Conservation (phyloP, 345 rosid genomes). For the Geranium rotundifolium region DNA sequence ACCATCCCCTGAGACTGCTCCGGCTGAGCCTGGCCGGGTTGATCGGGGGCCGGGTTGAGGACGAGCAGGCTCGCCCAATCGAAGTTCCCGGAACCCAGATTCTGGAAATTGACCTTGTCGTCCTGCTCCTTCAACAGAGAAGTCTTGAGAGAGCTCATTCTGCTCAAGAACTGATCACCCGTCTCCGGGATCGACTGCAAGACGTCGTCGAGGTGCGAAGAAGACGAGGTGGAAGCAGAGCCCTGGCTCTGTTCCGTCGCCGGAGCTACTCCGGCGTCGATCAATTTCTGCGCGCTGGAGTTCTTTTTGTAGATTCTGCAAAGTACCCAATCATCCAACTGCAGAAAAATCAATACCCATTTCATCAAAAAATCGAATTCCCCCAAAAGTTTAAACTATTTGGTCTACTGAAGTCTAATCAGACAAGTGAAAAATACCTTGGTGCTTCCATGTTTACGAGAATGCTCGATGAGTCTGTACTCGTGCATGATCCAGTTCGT, state of each 20-base stretch:
- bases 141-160: slow-evolving; percentile 36
- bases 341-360: slow-evolving; percentile 3
- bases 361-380: not conserved
- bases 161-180: slow-evolving; percentile 32
- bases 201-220: slow-evolving; percentile 69
- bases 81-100: slow-evolving; percentile 31
- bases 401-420: too few relatives aligned
- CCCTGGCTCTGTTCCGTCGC: slow-evolving; percentile 60
- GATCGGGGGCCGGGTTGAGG: slow-evolving; percentile 39
- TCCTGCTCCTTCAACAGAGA: slow-evolving; percentile 21
- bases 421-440: slow-evolving; percentile 26
- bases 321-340: slow-evolving; percentile 96
- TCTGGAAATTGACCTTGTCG: slow-evolving; percentile 28
- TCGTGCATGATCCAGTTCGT: slow-evolving; percentile 99
- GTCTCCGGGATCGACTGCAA: slow-evolving; percentile 1
- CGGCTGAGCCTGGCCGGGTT: slow-evolving; percentile 18
- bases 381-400: not conserved
- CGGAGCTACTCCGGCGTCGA: slow-evolving; percentile 8
- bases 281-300: slow-evolving; percentile 43
- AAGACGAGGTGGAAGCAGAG: slow-evolving; percentile 43
- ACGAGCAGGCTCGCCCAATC: slow-evolving; percentile 78
- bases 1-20: slow-evolving; percentile 19
- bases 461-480: slow-evolving; percentile 56
- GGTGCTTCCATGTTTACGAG: slow-evolving; percentile 56
- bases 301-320: slow-evolving; percentile 88